Evolutionary conservation across 2,329 filamentous ascomycete genomes (phyloP).

Genomic region (Aspergillus sp.): DNA sequence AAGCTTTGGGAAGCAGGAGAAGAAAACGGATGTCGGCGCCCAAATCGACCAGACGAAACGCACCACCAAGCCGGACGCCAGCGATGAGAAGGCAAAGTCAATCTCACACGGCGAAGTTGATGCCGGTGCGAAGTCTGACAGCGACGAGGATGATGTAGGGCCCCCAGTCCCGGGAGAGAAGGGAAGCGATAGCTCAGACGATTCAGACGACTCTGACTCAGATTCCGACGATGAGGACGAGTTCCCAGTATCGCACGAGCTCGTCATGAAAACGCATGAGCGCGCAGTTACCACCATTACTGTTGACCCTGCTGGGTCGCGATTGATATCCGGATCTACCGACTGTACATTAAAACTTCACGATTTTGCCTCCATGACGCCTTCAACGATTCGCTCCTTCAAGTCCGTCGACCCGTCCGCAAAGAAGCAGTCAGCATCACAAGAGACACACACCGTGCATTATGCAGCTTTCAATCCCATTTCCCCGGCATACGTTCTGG

Average conservation of each 20-base stretch:
- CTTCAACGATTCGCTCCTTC: slow-evolving; percentile 90
- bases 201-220: slow-evolving; percentile 34
- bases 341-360: slow-evolving; percentile 92
- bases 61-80: slow-evolving; percentile 30
- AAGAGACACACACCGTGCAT: slow-evolving; percentile 86
- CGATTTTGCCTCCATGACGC: slow-evolving; percentile 94
- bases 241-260: slow-evolving; percentile 88
- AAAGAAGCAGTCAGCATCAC: slow-evolving; percentile 66
- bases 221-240: slow-evolving; percentile 79
- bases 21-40: slow-evolving; percentile 69
- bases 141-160: slow-evolving; percentile 14
- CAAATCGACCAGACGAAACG: slow-evolving; percentile 81
- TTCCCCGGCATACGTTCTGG: slow-evolving; percentile 77
- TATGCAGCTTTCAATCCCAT: slow-evolving; percentile 83
- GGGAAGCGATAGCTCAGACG: slow-evolving; percentile 31
- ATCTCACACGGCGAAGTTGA: slow-evolving; percentile 24
- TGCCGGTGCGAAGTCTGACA: slow-evolving; percentile 22
- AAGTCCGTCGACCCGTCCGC: slow-evolving; percentile 85
- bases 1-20: slow-evolving; percentile 80
- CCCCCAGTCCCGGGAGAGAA: slow-evolving; percentile 22
- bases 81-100: slow-evolving; percentile 27
- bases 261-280: slow-evolving; percentile 89
- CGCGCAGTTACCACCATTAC: slow-evolving; percentile 81
- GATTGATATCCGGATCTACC: slow-evolving; percentile 84
- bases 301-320: slow-evolving; percentile 78